phyloP scores from a whole-genome alignment of 2,329 filamentous ascomycete genomes.

The Neurospora crassa region DNA sequence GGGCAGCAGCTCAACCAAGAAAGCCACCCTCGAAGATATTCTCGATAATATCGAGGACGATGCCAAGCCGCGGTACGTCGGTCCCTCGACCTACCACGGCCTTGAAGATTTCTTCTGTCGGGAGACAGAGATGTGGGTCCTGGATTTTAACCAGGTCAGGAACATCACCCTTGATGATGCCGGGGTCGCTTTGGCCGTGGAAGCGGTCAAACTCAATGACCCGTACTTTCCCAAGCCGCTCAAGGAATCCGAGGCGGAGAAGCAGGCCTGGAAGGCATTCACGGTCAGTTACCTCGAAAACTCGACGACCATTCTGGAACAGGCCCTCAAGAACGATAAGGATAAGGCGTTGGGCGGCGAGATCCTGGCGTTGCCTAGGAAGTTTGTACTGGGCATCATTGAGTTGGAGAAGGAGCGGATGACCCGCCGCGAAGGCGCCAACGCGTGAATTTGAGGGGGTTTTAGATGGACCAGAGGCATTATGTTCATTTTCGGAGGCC shows the following conservation, averaged over 20 bases:
- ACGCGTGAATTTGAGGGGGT: neutral
- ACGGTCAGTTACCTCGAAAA: neutral
- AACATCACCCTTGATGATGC: constrained; percentile 5
- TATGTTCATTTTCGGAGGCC: neutral
- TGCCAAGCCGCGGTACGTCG: neutral
- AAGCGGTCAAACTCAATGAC: constrained; percentile 9
- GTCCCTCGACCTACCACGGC: neutral
- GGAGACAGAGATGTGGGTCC: constrained; percentile 18
- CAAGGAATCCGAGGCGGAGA: neutral
- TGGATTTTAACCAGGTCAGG: constrained; percentile 24
- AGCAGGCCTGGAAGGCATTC: constrained; percentile 3
- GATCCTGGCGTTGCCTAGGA: neutral
- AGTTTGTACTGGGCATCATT: constrained; percentile 3
- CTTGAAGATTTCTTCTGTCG: constrained; percentile 2
- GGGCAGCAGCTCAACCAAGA: constrained; percentile 9
- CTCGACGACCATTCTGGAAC: neutral
- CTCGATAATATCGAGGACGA: neutral
- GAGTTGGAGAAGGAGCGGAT: neutral
- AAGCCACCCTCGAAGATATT: no score
- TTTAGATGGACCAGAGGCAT: neutral
- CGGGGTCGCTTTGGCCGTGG: constrained; percentile 6
- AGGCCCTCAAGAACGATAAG: neutral
- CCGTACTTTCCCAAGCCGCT: constrained; percentile 11
- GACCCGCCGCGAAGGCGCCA: neutral
- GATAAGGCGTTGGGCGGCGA: neutral